A percentile compares a stretch with the other conserved stretches of the same genome.
Evolutionary conservation across 306 rosid genomes (phyloP).

Genomic region (Cyamopsis tetragonoloba): DNA sequence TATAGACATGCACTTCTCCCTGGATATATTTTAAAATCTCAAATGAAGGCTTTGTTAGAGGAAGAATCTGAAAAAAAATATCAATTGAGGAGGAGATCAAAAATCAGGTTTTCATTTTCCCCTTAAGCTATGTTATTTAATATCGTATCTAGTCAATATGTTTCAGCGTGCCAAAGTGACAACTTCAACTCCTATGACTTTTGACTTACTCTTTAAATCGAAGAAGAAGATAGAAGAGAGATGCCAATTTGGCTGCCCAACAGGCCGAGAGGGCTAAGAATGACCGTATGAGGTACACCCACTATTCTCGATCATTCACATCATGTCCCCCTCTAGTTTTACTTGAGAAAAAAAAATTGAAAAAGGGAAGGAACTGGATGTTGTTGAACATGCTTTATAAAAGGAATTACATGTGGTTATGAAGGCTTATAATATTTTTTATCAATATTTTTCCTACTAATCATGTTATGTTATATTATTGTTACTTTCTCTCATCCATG

Average conservation of each 20-base stretch:
- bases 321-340: background rate
- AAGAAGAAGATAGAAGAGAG: slow-evolving; percentile 83
- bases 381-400: no score
- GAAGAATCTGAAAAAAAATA: slow-evolving; percentile 67
- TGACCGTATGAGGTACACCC: slow-evolving; percentile 86
- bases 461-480: no score
- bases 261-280: slow-evolving; percentile 96
- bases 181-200: slow-evolving; percentile 78
- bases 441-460: no score
- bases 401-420: no score
- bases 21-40: slow-evolving; percentile 90
- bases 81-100: slow-evolving; percentile 91
- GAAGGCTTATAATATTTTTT: no score
- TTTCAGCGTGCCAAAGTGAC: slow-evolving; percentile 71
- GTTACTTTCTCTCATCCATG: no score
- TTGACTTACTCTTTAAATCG: slow-evolving; percentile 81
- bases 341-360: background rate
- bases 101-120: slow-evolving; percentile 56
- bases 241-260: slow-evolving; percentile 80
- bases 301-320: background rate
- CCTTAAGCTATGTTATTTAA: background rate
- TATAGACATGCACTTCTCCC: slow-evolving; percentile 99
- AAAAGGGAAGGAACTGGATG: background rate
- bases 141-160: background rate
- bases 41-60: slow-evolving; percentile 90